Conservation (phyloP, 164 flowering plant species). For the Berberis thunbergii region DNA sequence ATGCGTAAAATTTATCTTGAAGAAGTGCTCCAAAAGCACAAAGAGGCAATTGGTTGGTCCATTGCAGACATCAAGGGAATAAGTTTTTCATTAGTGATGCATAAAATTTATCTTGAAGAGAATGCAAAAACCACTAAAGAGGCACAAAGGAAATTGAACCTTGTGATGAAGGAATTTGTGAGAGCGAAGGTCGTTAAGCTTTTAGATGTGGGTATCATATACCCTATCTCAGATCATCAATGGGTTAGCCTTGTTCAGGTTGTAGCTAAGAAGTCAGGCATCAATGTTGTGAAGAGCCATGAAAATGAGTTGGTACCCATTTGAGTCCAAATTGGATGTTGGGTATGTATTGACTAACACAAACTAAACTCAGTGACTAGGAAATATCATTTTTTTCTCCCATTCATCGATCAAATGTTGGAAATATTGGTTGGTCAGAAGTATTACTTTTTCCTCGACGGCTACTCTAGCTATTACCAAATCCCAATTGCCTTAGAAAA, state of each 20-base stretch:
- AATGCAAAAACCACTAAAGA: neutral
- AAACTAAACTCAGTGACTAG: neutral
- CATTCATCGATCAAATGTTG: neutral
- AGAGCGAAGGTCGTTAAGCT: neutral
- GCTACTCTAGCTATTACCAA: neutral
- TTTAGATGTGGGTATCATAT: neutral
- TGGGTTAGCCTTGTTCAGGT: neutral
- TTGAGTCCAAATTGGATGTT: neutral
- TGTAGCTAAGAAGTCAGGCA: neutral
- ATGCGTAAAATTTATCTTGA: neutral
- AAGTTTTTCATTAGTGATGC: neutral
- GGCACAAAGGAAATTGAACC: neutral
- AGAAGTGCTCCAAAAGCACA: neutral
- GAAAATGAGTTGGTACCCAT: neutral
- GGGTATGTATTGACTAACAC: neutral
- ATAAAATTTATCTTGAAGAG: neutral
- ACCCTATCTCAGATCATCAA: neutral
- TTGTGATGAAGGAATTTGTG: neutral
- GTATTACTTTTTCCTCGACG: neutral
- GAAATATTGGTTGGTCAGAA: neutral
- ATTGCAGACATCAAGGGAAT: neutral
- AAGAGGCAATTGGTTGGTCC: neutral
- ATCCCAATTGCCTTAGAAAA: neutral
- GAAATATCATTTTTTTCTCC: neutral
- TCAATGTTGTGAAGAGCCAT: neutral